These are phyloP conservation scores for Pythium pyrilobum DNA, from an alignment of 352 stramenopile genomes.

Conservation along the genomic window DNA sequence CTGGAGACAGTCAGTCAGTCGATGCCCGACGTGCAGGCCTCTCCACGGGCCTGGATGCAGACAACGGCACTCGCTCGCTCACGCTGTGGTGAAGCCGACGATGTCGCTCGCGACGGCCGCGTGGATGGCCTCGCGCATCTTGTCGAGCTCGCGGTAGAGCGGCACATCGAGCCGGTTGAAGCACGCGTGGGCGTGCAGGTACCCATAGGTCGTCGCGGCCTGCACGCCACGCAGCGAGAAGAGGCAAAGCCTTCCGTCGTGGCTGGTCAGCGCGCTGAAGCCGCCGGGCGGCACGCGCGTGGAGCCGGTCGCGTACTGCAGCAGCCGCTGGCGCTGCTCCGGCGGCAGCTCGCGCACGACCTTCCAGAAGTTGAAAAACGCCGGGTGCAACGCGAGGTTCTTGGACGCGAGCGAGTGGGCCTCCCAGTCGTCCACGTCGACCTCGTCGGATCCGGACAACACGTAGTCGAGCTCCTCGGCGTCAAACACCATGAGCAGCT, in stretches of 20 bases:
- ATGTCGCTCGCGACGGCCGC: not conserved
- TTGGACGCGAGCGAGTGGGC: slow-evolving; percentile 35
- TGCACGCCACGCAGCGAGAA: slow-evolving; percentile 15
- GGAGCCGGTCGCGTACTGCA: slow-evolving; percentile 34
- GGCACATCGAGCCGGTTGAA: slow-evolving; percentile 90
- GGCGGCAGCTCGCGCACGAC: slow-evolving; percentile 50
- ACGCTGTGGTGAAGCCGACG: slow-evolving; percentile 8
- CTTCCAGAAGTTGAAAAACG: slow-evolving; percentile 11
- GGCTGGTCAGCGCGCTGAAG: slow-evolving; percentile 22
- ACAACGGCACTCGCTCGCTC: no score
- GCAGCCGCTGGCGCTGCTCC: slow-evolving; percentile 20
- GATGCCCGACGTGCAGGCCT: no score
- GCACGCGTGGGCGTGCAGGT: slow-evolving; percentile 20
- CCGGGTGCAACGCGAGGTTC: not conserved
- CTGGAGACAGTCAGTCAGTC: no score
- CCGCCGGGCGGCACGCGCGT: slow-evolving; percentile 23
- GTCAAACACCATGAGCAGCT: slow-evolving; percentile 89
- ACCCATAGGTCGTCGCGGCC: not conserved
- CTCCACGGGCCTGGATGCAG: no score
- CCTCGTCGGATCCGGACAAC: slow-evolving; percentile 84
- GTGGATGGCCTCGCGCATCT: slow-evolving; percentile 1
- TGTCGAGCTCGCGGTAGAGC: not conserved
- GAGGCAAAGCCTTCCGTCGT: slow-evolving; percentile 18
- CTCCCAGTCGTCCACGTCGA: slow-evolving; percentile 89
- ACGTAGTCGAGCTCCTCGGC: slow-evolving; percentile 92